A percentile compares a stretch with the other conserved stretches of the same genome.
phyloP scores from a whole-genome alignment of 2,329 filamentous ascomycete genomes.

The Ramichloridium luteum region DNA sequence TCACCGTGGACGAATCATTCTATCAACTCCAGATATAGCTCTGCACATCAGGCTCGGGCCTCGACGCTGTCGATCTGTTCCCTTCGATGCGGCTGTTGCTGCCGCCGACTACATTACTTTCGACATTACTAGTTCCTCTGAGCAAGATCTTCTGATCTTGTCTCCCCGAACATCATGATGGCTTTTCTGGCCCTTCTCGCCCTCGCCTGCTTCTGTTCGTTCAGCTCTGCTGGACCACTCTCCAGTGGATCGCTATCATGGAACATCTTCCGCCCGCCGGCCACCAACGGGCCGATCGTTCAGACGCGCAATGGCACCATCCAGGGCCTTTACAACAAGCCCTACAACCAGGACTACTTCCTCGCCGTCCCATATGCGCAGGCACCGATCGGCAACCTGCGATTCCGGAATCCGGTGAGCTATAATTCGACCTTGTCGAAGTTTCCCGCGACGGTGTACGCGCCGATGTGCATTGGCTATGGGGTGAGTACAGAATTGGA shows the following conservation, averaged over 20 bases:
- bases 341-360: conserved; percentile 37
- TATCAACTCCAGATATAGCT: no score
- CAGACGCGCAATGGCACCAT: conserved; percentile 34
- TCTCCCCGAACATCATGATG: no score
- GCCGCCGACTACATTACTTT: no score
- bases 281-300: conserved; percentile 22
- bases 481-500: conserved; percentile 13
- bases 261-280: neutral
- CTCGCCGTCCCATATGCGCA: conserved; percentile 32
- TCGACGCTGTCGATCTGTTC: no score
- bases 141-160: no score
- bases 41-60: no score
- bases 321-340: conserved; percentile 25
- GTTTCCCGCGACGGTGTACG: conserved; percentile 30
- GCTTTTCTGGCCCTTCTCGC: no score
- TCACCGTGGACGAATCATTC: no score
- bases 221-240: no score
- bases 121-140: no score
- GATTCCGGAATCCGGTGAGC: conserved; percentile 24
- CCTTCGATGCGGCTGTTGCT: no score
- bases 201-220: no score
- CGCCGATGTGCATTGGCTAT: conserved; percentile 31
- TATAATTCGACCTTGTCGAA: conserved; percentile 29
- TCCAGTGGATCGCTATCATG: neutral
- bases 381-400: conserved; percentile 22